Evolutionary conservation across 768 basidiomycete genomes (phyloP), one percentile per base, ranked within the genome.

Genomic region (Piloderma croceum): DNA sequence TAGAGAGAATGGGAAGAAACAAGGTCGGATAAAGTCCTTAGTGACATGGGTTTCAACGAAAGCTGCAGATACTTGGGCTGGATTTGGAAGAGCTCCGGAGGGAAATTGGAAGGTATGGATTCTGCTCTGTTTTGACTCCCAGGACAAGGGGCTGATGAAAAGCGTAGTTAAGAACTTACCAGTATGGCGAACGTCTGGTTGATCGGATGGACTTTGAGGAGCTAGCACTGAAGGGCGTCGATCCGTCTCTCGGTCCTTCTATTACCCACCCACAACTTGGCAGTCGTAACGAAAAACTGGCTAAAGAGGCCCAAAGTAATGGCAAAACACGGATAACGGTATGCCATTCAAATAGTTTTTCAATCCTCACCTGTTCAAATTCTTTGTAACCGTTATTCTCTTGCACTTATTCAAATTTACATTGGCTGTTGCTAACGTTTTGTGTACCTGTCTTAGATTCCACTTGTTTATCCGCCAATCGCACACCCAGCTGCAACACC

Each of bases 141-240:
- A 38, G 38, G 15, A 20, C 34, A 31, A 18, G 27, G 11, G 17
- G 11, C n/a, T 36, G 24, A n/a, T 23, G 18, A 33, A 4, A 24
- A 2, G n/a, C 41, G 2, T 46, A 89, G 86, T 57, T 75, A 20
- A 77, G 70, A 57, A 63, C 75, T 10, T 83, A 78, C 54, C 61
- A 72, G 47, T 62, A 70, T 27, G 87, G 87, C 19, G 81, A 87
- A 63, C 74, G 74, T 17, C 57, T 87, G 2, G 67, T 81, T 17
- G 82, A 88, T 59, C 68, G 74, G 17, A 67, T 88, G 45, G 88
- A 88, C 37, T 89, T 88, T 48, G 88, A 90, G 59, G 87, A 90
- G 57, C 68, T 83, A 24, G 80, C 79, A 6, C 66, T 90, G 50
- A 84, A 84, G 58, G 70, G 74, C 23, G 62, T 90, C 23, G 81